Evolutionary conservation across 148 eudicot genomes (phyloP).

Genomic region (Amaranthus hypochondriacus): DNA sequence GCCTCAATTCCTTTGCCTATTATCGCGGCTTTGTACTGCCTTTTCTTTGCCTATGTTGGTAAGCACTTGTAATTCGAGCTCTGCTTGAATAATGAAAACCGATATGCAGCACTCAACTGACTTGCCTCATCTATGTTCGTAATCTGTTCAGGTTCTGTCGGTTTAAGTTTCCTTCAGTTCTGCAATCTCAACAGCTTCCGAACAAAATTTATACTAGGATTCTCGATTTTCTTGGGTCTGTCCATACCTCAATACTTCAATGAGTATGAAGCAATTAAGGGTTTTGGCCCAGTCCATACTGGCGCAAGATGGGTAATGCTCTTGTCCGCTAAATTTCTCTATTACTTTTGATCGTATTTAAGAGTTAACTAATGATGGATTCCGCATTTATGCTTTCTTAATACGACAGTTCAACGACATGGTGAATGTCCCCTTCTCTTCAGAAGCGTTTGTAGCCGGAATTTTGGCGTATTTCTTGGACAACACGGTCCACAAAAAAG

Average conservation of each 20-base stretch:
- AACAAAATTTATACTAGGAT: constrained; percentile 78
- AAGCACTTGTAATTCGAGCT: constrained; percentile 16
- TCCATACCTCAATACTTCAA: constrained; percentile 90
- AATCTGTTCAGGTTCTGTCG: constrained; percentile 58
- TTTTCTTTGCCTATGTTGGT: constrained; percentile 96
- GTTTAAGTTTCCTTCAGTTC: constrained; percentile 86
- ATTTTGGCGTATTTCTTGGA: constrained; percentile 77
- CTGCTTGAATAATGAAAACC: background rate
- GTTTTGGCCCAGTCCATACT: constrained; percentile 79
- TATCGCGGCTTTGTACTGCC: constrained; percentile 82
- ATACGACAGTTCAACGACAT: constrained; percentile 79
- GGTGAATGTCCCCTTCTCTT: constrained; percentile 82
- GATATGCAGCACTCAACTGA: background rate
- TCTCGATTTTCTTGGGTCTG: constrained; percentile 80
- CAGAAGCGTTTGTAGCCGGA: constrained; percentile 88
- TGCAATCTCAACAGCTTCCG: constrained; percentile 94
- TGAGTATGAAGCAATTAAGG: constrained; percentile 60
- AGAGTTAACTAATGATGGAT: background rate
- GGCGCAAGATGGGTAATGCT: constrained; percentile 79
- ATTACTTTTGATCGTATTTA: background rate
- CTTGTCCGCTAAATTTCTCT: background rate
- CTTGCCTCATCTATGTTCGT: background rate
- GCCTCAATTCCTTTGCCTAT: constrained; percentile 94
- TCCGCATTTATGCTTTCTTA: background rate
- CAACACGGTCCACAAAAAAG: constrained; percentile 73